Conservation (phyloP, 345 rosid species). For the Ailanthus altissimus region DNA sequence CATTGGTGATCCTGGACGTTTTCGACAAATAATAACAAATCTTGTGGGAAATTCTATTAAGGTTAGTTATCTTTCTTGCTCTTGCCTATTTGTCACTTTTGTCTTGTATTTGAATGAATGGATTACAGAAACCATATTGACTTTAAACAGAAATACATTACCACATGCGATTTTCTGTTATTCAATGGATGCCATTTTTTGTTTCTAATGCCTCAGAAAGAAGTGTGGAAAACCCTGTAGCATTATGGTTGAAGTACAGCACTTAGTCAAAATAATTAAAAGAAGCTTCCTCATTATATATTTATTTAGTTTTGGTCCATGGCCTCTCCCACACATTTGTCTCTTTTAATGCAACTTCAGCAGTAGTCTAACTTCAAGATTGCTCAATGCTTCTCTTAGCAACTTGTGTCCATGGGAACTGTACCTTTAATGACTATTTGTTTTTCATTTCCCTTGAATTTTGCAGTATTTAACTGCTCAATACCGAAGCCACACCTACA, state of each 20-base stretch:
- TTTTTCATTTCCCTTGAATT: neutral
- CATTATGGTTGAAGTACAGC: neutral
- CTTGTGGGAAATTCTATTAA: constrained; percentile 95
- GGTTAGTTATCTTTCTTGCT: constrained; percentile 43
- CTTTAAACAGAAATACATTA: neutral
- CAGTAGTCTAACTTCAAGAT: no score
- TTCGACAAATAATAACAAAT: constrained; percentile 86
- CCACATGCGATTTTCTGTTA: neutral
- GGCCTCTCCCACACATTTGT: no score
- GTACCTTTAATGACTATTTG: no score
- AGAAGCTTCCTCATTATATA: neutral
- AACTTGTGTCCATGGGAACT: no score
- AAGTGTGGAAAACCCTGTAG: neutral
- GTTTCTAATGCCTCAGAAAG: neutral
- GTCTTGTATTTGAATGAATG: constrained; percentile 6
- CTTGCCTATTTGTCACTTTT: constrained; percentile 2
- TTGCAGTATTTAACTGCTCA: no score
- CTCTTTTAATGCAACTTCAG: no score
- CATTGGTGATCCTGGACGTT: constrained; percentile 83
- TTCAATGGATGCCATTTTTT: neutral
- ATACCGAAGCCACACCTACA: no score
- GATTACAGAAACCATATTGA: neutral
- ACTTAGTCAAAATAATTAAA: neutral
- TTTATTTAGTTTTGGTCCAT: neutral
- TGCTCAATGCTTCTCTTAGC: no score